Evolutionary conservation across 805 yeast genomes (phyloP).

Genomic region (Starmera dryadoides): DNA sequence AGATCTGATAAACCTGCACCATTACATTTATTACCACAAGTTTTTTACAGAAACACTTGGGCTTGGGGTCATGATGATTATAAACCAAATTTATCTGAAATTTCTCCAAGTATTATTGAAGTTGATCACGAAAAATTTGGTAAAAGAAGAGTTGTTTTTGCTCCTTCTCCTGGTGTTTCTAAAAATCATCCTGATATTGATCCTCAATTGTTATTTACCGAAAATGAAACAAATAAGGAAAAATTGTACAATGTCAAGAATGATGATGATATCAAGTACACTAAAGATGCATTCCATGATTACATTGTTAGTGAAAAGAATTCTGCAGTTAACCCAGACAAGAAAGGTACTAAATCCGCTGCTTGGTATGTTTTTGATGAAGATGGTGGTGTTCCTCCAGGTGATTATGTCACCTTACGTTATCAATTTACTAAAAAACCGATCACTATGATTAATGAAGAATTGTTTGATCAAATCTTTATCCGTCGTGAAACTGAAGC

Average conservation of each 20-base stretch:
- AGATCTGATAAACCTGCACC: conserved; percentile 83
- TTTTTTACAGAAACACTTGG: conserved; percentile 87
- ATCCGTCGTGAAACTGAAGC: conserved; percentile 78
- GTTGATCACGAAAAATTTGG: conserved; percentile 69
- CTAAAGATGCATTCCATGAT: conserved; percentile 91
- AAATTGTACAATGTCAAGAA: conserved; percentile 51
- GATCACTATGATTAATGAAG: conserved; percentile 53
- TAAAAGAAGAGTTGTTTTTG: conserved; percentile 55
- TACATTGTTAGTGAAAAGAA: conserved; percentile 54
- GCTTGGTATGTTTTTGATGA: conserved; percentile 79
- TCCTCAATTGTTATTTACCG: conserved; percentile 76
- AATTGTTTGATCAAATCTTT: conserved; percentile 61
- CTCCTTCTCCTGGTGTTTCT: conserved; percentile 76
- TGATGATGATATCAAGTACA: conserved; percentile 43
- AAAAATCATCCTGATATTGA: conserved; percentile 57
- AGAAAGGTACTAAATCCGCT: conserved; percentile 72
- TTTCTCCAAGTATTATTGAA: conserved; percentile 40
- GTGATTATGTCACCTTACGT: conserved; percentile 80
- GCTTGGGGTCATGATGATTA: conserved; percentile 66
- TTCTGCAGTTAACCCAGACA: conserved; percentile 61
- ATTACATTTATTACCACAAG: conserved; percentile 77
- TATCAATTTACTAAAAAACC: conserved; percentile 54
- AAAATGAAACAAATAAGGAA: conserved; percentile 76
- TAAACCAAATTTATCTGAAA: conserved; percentile 39
- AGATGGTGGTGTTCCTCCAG: conserved; percentile 74